phyloP scores from a whole-genome alignment of 306 rosid species.

The Lathyrus aphaca region DNA sequence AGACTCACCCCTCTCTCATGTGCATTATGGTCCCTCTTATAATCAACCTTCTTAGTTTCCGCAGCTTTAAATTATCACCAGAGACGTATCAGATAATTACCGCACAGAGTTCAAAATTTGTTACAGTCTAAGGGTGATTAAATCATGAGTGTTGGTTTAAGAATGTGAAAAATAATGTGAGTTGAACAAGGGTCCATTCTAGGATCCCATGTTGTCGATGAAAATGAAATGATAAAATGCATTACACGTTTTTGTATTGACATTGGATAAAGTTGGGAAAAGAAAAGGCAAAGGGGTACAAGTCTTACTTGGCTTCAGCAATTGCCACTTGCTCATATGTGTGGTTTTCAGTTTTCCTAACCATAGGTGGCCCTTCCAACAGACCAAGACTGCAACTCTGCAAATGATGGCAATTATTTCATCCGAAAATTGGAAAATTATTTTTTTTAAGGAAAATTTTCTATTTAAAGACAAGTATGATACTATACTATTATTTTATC shows the following conservation, averaged over 20 bases:
- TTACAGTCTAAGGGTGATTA: too few species aligned
- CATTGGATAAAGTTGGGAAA: neutral
- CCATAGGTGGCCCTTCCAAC: neutral
- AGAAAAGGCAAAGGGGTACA: neutral
- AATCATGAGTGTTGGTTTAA: neutral
- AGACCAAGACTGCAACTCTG: neutral
- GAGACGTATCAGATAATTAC: too few species aligned
- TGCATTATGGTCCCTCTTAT: constrained; percentile 39
- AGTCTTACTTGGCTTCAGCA: neutral
- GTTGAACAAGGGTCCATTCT: neutral
- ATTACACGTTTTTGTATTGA: neutral
- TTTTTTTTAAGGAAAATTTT: too few species aligned
- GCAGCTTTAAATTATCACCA: neutral
- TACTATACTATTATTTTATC: too few species aligned
- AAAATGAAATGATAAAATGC: constrained; percentile 5
- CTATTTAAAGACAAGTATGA: too few species aligned
- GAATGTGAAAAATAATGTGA: constrained; percentile 7
- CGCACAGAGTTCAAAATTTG: too few species aligned
- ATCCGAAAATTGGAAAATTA: too few species aligned
- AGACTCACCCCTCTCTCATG: constrained; percentile 31
- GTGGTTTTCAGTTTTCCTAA: neutral
- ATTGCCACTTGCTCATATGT: neutral
- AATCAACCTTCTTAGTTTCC: constrained; percentile 23
- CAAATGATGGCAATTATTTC: too few species aligned
- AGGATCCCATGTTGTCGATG: neutral